A percentile compares a stretch with the other conserved stretches of the same genome.
Conservation (phyloP, 495 filamentous ascomycete genomes). For the Penicillium macrosclerotiorum region DNA sequence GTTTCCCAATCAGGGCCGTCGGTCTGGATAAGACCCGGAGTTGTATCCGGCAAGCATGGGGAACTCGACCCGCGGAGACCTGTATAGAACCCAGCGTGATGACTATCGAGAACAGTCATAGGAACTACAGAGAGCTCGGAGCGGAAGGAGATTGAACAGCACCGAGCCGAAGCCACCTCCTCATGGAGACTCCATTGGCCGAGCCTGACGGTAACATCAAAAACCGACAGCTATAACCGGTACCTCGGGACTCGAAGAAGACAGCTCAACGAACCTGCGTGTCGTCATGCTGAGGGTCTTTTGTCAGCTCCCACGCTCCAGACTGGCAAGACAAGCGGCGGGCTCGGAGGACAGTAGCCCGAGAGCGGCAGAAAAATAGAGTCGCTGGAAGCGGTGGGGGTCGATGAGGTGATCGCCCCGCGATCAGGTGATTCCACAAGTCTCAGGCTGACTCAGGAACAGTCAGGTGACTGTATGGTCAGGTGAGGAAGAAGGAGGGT, state of each 20-base stretch:
- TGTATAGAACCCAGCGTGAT: too few relatives aligned
- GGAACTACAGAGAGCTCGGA: too few relatives aligned
- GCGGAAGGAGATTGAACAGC: too few relatives aligned
- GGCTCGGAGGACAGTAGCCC: conserved; percentile 41
- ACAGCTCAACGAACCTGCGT: neutral
- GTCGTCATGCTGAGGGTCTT: conserved; percentile 27
- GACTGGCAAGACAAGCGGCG: too few relatives aligned
- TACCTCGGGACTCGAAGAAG: neutral
- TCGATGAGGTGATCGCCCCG: conserved; percentile 7
- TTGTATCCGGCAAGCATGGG: conserved; percentile 3
- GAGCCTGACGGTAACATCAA: conserved; percentile 9
- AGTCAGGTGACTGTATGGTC: too few relatives aligned
- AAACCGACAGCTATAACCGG: conserved; percentile 8
- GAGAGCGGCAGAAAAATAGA: conserved; percentile 23
- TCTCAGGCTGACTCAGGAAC: too few relatives aligned
- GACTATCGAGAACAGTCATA: neutral
- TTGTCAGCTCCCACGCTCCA: conserved; percentile 22
- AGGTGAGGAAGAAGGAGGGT: too few relatives aligned
- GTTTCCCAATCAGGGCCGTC: conserved; percentile 36
- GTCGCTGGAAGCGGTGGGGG: conserved; percentile 17
- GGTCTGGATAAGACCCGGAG: conserved; percentile 30
- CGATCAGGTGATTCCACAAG: neutral
- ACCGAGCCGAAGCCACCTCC: too few relatives aligned
- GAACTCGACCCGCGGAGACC: too few relatives aligned
- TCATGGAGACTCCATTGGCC: too few relatives aligned